These are phyloP conservation scores for Bipolaris cookei DNA, from an alignment of 2,329 filamentous ascomycete genomes.

Conservation along the genomic window DNA sequence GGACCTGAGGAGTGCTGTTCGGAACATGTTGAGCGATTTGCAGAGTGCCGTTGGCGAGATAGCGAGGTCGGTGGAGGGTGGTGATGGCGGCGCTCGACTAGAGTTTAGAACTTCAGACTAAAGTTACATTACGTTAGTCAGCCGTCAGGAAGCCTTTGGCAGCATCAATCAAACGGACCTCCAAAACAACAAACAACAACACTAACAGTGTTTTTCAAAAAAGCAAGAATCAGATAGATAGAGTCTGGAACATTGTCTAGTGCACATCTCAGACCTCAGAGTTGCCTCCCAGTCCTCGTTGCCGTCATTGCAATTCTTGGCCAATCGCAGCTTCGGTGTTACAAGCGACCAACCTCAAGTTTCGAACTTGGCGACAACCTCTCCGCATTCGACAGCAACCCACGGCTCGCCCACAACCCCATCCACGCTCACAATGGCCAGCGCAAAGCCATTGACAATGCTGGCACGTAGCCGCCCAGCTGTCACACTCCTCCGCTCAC, in stretches of 20 bases:
- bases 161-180: constrained; percentile 8
- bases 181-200: constrained; percentile 1
- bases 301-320: constrained; percentile 29
- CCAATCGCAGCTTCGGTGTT: constrained; percentile 42
- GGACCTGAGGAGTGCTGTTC: constrained; percentile 81
- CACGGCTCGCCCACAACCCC: constrained; percentile 35
- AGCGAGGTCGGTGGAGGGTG: constrained; percentile 34
- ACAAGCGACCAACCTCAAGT: constrained; percentile 32
- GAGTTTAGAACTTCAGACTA: constrained; percentile 28
- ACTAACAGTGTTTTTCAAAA: background rate
- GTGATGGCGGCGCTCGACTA: constrained; percentile 34
- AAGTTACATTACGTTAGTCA: constrained; percentile 27
- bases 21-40: constrained; percentile 74
- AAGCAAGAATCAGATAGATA: background rate
- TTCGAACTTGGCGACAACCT: constrained; percentile 31
- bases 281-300: constrained; percentile 24
- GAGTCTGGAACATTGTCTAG: background rate
- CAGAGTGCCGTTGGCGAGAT: constrained; percentile 27
- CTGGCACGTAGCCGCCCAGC: constrained; percentile 55
- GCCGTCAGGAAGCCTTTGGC: constrained; percentile 12
- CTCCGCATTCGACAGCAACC: constrained; percentile 31
- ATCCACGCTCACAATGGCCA: constrained; percentile 53
- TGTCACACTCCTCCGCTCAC: constrained; percentile 47
- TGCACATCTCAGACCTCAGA: constrained; percentile 6
- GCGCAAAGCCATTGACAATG: constrained; percentile 55